These are phyloP conservation scores for Ascochyta pisi DNA, from an alignment of 2,329 filamentous ascomycete species.

Conservation along the genomic window DNA sequence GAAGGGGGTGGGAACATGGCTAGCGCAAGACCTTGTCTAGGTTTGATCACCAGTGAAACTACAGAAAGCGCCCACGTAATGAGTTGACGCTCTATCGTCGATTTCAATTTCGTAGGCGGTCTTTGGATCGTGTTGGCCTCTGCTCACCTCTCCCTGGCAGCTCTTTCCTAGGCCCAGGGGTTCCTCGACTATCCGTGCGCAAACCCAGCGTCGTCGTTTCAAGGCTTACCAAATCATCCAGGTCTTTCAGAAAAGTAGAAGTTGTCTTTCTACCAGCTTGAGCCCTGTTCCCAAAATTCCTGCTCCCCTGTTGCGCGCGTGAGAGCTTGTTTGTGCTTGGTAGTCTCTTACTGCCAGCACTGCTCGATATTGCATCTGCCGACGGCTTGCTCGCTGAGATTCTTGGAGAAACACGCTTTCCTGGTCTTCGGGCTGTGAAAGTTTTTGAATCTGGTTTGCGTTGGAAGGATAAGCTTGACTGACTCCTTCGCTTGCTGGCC, in stretches of 20 bases:
- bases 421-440: background rate
- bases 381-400: background rate
- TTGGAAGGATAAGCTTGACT: background rate
- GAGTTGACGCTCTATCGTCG: too few relatives aligned
- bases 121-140: background rate
- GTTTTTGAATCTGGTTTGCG: background rate
- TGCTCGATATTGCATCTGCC: background rate
- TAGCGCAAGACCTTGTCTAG: too few relatives aligned
- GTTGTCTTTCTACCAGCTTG: slow-evolving; percentile 27
- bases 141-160: background rate
- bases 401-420: background rate
- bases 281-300: background rate
- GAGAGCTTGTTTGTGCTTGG: background rate
- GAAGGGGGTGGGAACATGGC: too few relatives aligned
- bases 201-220: background rate
- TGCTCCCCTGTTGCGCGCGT: background rate
- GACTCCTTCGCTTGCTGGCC: background rate
- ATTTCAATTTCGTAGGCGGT: background rate
- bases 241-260: slow-evolving; percentile 36
- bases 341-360: background rate
- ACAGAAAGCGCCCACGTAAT: too few relatives aligned
- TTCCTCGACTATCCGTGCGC: background rate
- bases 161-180: background rate
- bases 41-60: too few relatives aligned
- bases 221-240: slow-evolving; percentile 37